Evolutionary conservation across 495 filamentous ascomycete species (phyloP), one percentile per base, ranked within the genome.

Genomic region (Pseudoneurospora amorphoporcata): DNA sequence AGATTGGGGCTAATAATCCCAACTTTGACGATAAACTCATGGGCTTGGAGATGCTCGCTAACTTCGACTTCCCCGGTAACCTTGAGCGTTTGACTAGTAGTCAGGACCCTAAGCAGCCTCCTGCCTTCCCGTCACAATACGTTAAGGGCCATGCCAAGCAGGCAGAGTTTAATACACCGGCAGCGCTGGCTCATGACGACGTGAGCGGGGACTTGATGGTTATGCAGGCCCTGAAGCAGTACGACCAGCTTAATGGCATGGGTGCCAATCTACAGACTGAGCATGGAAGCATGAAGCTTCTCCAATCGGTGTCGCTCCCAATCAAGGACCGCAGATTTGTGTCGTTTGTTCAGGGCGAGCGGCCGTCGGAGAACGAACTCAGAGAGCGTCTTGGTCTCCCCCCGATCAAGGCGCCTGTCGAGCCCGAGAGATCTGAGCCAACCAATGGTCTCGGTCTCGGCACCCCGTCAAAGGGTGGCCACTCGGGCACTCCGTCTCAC

Each of bases 1-100:
- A 90, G 40, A 86, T 84, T 14, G 89, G 84, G 45, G 86, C 86
- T 70, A 85, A 84, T 58, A 80, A 82, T 69, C 81, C 82, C n/a
- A 88, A 87, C 68, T 84, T 90, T 53, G 84, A 86, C 71, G 84
- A 86, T 69, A 83, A 82, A 72, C 73, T 84, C 40, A 78, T 83
- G 65, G 86, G 89, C 43, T 83, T 92, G 72, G 89, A 91, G 70
- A 87, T 87, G 39, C 80, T 92, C 17, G 85, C 88, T 17, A 90
- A 90, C 72, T 88, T 91, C 69, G 86, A 87, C 69, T 83, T 88
- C n/a, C 86, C 88, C 1, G 86, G 87, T 16, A 87, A 86, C 76
- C 83, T 86, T 35, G 82, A 84, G 70, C 81, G 83, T 72, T 78
- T 87, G 74, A 75, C 80, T 37, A 73, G 73, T 19, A 77, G 77